phyloP scores from a whole-genome alignment of 345 rosid genomes.

The Atalantia buxifolia region DNA sequence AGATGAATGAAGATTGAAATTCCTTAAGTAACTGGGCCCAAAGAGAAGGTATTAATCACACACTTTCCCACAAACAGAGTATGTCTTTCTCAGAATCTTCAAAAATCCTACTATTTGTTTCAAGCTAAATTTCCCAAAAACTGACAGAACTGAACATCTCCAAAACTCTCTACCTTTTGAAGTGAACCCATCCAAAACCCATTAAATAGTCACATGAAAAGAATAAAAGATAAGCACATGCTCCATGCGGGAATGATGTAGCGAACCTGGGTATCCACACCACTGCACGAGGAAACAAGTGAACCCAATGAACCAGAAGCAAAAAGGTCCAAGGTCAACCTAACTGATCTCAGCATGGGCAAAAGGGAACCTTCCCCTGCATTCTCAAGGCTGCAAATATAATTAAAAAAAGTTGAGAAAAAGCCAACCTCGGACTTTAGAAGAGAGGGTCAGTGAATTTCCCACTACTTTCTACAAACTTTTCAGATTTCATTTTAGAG shows the following conservation, averaged over 20 bases:
- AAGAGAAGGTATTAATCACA: too few relatives aligned
- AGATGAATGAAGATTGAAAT: background rate
- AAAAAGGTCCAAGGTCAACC: conserved; percentile 59
- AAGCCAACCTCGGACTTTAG: background rate
- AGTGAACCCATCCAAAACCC: background rate
- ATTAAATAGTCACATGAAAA: background rate
- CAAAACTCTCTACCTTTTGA: too few relatives aligned
- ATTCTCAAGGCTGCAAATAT: conserved; percentile 82
- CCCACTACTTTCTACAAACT: background rate
- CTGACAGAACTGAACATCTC: too few relatives aligned
- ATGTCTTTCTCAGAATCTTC: too few relatives aligned
- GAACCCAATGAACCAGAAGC: conserved; percentile 45
- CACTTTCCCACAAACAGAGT: too few relatives aligned
- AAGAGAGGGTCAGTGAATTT: background rate
- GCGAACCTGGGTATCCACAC: conserved; percentile 70
- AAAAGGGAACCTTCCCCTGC: conserved; percentile 86
- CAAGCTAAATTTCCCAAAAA: too few relatives aligned
- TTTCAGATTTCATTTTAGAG: background rate
- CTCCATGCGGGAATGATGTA: background rate
- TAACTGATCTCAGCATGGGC: conserved; percentile 84
- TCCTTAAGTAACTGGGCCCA: too few relatives aligned
- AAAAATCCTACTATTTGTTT: too few relatives aligned
- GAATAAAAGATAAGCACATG: background rate
- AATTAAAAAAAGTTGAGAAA: conserved; percentile 3
- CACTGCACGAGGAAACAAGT: conserved; percentile 43